Percentiles rank a stretch among this genome's conserved stretches.
phyloP scores from a whole-genome alignment of 1,139 yeast genomes.

The Taphrina sp. region DNA sequence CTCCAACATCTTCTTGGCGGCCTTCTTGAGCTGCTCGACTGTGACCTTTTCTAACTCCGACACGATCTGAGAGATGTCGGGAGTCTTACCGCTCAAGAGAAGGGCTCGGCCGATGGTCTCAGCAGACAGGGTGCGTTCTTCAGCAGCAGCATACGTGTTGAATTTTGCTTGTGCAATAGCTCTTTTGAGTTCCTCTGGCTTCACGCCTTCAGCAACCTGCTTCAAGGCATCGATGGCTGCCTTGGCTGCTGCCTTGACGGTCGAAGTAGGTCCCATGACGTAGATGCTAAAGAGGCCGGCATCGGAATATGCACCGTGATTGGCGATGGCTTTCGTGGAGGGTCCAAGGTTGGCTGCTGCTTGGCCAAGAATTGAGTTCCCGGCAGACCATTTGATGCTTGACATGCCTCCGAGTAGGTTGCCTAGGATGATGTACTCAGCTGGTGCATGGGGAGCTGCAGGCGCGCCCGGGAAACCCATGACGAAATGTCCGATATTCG shows the following conservation, averaged over 20 bases:
- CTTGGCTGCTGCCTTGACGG: conserved; percentile 58
- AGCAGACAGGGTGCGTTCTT: conserved; percentile 45
- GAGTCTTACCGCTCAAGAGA: conserved; percentile 41
- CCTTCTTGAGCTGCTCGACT: conserved; percentile 52
- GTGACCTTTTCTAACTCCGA: conserved; percentile 46
- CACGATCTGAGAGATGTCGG: conserved; percentile 37
- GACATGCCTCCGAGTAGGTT: conserved; percentile 62
- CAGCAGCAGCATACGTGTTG: conserved; percentile 44
- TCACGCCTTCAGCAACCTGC: conserved; percentile 38
- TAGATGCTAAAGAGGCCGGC: conserved; percentile 77
- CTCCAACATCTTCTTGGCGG: conserved; percentile 54
- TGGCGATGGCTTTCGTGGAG: conserved; percentile 52
- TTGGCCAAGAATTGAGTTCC: conserved; percentile 50
- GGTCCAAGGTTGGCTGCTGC: conserved; percentile 45
- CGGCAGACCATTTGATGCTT: conserved; percentile 52
- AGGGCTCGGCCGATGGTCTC: conserved; percentile 39
- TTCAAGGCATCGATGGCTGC: conserved; percentile 48
- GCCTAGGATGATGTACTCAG: conserved; percentile 68
- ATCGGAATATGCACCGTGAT: conserved; percentile 67
- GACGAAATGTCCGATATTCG: conserved; percentile 63
- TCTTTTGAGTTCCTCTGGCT: conserved; percentile 48
- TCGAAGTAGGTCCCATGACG: conserved; percentile 59
- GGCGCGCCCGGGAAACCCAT: conserved; percentile 74
- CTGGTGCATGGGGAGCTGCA: conserved; percentile 50
- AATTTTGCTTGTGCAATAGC: conserved; percentile 52